phyloP scores from a whole-genome alignment of 805 yeast species.

The Candida sanyiensis region DNA sequence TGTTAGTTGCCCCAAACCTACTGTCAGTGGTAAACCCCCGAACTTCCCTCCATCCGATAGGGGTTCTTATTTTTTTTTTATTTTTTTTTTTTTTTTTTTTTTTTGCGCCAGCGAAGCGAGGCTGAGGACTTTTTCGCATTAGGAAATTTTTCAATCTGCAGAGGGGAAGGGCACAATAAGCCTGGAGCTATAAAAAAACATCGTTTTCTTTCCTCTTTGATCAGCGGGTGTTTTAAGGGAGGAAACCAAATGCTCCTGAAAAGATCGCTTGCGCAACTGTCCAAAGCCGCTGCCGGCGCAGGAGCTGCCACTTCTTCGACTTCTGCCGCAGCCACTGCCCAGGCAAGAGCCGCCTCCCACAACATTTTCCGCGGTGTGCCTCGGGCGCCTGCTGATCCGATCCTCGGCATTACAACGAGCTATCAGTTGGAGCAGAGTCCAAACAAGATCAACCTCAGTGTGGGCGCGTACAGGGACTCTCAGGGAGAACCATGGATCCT shows the following conservation, averaged over 20 bases:
- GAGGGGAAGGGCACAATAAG: not conserved
- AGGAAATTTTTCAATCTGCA: not conserved
- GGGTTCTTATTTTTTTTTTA: not conserved
- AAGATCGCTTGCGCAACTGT: conserved; percentile 10
- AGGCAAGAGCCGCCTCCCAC: conserved; percentile 2
- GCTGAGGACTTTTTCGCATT: conserved; percentile 1
- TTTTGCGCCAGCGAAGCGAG: not conserved
- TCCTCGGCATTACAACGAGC: conserved; percentile 71
- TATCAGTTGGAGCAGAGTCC: conserved; percentile 61
- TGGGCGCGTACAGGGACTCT: conserved; percentile 84
- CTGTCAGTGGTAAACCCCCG: too few relatives aligned
- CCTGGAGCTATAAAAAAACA: not conserved
- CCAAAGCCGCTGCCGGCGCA: conserved; percentile 4
- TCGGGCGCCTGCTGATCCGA: conserved; percentile 79
- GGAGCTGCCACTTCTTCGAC: too few relatives aligned
- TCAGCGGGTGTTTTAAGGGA: not conserved
- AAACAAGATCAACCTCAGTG: conserved; percentile 45
- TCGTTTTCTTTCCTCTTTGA: not conserved
- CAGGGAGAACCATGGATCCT: conserved; percentile 84
- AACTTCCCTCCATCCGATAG: too few relatives aligned
- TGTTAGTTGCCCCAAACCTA: too few relatives aligned
- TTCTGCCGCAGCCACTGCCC: conserved; percentile 1
- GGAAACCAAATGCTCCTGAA: conserved; percentile 4
- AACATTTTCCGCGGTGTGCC: conserved; percentile 12
- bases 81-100: not conserved